phyloP scores from a whole-genome alignment of 495 filamentous ascomycete genomes.

The Penicillium herquei region DNA sequence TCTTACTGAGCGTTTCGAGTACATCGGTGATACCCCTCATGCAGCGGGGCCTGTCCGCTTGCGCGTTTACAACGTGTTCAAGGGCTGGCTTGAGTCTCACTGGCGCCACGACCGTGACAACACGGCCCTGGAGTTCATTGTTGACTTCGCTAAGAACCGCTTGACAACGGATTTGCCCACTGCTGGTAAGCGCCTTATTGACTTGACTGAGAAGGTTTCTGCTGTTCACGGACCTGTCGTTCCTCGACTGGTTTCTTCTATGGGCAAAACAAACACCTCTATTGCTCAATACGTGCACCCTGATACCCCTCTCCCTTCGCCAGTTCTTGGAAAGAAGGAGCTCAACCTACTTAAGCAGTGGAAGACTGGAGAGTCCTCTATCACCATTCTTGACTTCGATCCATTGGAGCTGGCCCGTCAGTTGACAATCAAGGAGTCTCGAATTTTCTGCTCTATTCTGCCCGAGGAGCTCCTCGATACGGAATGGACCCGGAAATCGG shows the following conservation, averaged over 20 bases:
- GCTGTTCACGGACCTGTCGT: slow-evolving; percentile 71
- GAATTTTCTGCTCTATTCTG: slow-evolving; percentile 87
- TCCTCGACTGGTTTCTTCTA: slow-evolving; percentile 82
- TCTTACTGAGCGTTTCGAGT: slow-evolving; percentile 87
- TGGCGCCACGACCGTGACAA: slow-evolving; percentile 83
- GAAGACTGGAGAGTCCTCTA: slow-evolving; percentile 65
- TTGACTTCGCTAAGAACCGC: slow-evolving; percentile 72
- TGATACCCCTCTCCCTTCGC: slow-evolving; percentile 67
- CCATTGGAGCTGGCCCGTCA: slow-evolving; percentile 90
- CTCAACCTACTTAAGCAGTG: slow-evolving; percentile 67
- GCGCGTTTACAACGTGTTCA: slow-evolving; percentile 94
- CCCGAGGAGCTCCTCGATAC: slow-evolving; percentile 92
- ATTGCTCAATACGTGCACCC: slow-evolving; percentile 64
- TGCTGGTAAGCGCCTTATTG: slow-evolving; percentile 74
- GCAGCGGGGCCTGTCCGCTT: slow-evolving; percentile 79
- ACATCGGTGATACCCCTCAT: slow-evolving; percentile 73
- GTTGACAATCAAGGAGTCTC: slow-evolving; percentile 89
- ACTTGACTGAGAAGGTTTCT: slow-evolving; percentile 80
- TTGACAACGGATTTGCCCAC: slow-evolving; percentile 66
- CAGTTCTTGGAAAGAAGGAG: slow-evolving; percentile 74
- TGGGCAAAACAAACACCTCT: slow-evolving; percentile 81
- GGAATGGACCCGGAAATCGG: slow-evolving; percentile 87
- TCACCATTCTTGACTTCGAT: slow-evolving; percentile 90
- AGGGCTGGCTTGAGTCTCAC: slow-evolving; percentile 94
- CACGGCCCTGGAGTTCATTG: slow-evolving; percentile 70